Base-by-base conservation (phyloP, 1,284 basidiomycete species). In the Papiliotrema terrestris region DNA sequence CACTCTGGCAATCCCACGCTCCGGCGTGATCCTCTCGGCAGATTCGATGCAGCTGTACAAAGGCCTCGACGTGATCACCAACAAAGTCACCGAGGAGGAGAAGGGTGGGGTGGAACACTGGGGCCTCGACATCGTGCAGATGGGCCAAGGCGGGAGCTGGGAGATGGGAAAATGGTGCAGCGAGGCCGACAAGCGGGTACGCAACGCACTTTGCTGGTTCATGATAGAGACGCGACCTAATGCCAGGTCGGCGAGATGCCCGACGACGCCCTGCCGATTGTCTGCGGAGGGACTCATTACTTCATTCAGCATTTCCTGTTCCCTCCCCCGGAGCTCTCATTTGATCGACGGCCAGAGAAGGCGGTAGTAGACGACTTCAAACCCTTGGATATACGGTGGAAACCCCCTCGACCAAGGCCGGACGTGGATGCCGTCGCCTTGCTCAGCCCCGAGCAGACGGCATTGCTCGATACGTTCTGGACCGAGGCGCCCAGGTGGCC, bases 1-100 rank as follows among this genome's bases (percentile, higher is more conserved):
- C 5, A 32, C 29, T 32, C 29, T n/a, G 29, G 6, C 29, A 32
- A 5, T 5, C 29, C 29, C 29, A 5, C 29, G 29, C 29, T 32
- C 29, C 11, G 57, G 52, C 2, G 50, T 66, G 1, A 82, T 98
- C 62, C 87, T 98, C 70, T 97, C 96, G 65, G 90, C 93, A 9
- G 96, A 98, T 77, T 87, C 95, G 11, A 98, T 99, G 94, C 96
- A 99, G 76, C 87, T 94, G 15, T 98, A 98, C 74, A 80, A 81
- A n/a, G 94, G 95, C 0, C 81, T 98, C 67, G 89, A 98, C 72
- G 80, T 96, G 51, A 88, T 98, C 66, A 98, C 96, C 20, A 98
- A 98, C 78, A 98, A 99, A 78, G 84, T 94, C 9, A 86, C 91
- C 0, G 60, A 78, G 15, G 78, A 81, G 29, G 93, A 98, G 75